A percentile compares a stretch with the other conserved stretches of the same genome.
Conservation (phyloP, 306 rosid species). For the Quercus aquifolioides region DNA sequence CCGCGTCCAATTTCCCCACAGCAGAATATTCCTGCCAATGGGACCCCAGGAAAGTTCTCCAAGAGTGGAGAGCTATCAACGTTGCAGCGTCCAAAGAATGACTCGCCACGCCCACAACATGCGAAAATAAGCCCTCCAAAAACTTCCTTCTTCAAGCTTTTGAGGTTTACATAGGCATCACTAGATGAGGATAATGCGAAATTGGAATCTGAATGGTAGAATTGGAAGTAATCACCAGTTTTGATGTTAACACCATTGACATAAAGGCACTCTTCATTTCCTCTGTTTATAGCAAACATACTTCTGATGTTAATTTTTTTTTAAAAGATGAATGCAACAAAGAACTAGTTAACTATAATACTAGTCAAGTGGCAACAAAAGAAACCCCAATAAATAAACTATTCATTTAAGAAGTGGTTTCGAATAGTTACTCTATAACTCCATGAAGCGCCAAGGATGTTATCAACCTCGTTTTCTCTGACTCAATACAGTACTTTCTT, state of each 20-base stretch:
- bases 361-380: not conserved
- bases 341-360: not conserved
- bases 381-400: not conserved
- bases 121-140: conserved; percentile 72
- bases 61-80: conserved; percentile 61
- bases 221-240: conserved; percentile 65
- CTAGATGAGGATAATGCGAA: conserved; percentile 42
- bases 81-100: conserved; percentile 44
- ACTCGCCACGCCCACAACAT: conserved; percentile 62
- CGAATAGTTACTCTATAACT: conserved; percentile 55
- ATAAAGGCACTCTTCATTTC: conserved; percentile 64
- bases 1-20: conserved; percentile 73
- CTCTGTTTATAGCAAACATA: conserved; percentile 42
- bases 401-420: not conserved
- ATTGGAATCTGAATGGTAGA: conserved; percentile 61
- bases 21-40: conserved; percentile 68
- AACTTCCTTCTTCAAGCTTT: conserved; percentile 40
- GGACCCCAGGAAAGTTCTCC: conserved; percentile 54
- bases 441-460: conserved; percentile 58
- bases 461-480: conserved; percentile 48
- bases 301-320: not conserved
- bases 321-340: conserved; percentile 3
- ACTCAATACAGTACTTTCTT: conserved; percentile 48
- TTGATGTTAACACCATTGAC: conserved; percentile 61
- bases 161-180: conserved; percentile 35